Evolutionary conservation across 2,329 filamentous ascomycete species (phyloP).

Genomic region (Cordyceps cicadae): DNA sequence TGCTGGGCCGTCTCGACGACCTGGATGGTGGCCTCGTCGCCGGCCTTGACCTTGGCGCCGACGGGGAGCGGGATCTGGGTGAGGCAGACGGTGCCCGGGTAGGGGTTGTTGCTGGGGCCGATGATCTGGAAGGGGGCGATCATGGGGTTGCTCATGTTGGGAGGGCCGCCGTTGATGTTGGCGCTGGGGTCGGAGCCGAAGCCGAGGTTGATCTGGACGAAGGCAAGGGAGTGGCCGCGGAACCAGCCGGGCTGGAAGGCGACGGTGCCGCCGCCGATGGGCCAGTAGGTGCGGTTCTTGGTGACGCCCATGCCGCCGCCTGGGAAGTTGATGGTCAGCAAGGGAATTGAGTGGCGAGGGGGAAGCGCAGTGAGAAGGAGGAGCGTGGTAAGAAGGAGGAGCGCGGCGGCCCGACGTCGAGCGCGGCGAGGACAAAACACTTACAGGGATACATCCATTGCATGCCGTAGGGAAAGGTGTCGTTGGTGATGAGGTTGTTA

Average conservation of each 20-base stretch:
- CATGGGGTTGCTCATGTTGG: constrained; percentile 83
- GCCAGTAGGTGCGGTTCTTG: constrained; percentile 86
- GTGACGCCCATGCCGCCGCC: constrained; percentile 76
- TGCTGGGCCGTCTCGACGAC: constrained; percentile 76
- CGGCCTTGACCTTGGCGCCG: constrained; percentile 61
- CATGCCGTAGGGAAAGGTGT: constrained; percentile 78
- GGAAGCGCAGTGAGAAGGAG: not conserved
- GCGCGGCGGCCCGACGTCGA: too few relatives aligned
- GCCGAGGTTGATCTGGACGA: constrained; percentile 87
- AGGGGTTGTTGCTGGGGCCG: constrained; percentile 75
- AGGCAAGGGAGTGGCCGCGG: constrained; percentile 71
- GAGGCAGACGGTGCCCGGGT: constrained; percentile 79
- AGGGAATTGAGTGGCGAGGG: not conserved
- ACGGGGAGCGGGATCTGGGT: constrained; percentile 79
- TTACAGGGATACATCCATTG: constrained; percentile 93
- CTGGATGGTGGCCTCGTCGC: constrained; percentile 89
- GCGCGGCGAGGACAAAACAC: constrained; percentile 37
- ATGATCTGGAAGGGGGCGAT: constrained; percentile 71
- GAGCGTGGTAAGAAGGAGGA: not conserved
- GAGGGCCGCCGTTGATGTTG: constrained; percentile 45
- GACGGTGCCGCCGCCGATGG: constrained; percentile 75
- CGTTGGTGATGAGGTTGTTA: constrained; percentile 74
- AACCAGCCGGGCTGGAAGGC: constrained; percentile 95
- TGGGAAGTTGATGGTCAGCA: constrained; percentile 27
- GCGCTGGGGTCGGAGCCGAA: constrained; percentile 61